Base-by-base conservation (phyloP, 1,139 yeast species). In the Candida anutae region DNA sequence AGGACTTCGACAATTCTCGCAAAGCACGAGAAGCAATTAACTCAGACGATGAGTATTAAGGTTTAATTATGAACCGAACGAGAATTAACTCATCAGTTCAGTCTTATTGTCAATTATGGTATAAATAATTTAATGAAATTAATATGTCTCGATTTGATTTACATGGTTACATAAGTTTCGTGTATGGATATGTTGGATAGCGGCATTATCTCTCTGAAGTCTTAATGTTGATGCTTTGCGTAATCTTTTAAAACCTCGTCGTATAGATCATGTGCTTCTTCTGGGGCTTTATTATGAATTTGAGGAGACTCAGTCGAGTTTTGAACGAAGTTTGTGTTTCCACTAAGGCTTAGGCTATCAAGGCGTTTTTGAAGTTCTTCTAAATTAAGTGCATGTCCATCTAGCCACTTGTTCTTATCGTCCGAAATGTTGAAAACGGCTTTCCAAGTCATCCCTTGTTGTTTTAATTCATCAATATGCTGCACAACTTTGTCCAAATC, bases 401-500 rank as follows among this genome's bases (percentile, higher is more conserved):
- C 30, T 14, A 29, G 16, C n/a, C n/a, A n/a, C n/a, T n/a, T n/a
- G n/a, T n/a, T n/a, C n/a, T n/a, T n/a, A n/a, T n/a, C n/a, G n/a
- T n/a, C n/a, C n/a, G n/a, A n/a, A n/a, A n/a, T n/a, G 28, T 60
- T 60, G 44, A 74, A 79, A 3, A 78, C 53, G 16, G 65, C 65
- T 23, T 66, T 64, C 15, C 79, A 44, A 8, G 68, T 55, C 11
- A 77, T 58, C 0, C 84, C 82, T 21, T 62, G 53, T 12, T 53
- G 51, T 38, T 72, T 74, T 35, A 78, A 54, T 12, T 53, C 52
- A 21, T 65, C 69, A 34, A 80, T 58, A 22, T 70, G 62, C 11
- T 53, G 57, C 6, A 75, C 62, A 15, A 77, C 59, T 26, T 68
- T 63, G 25, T 70, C 67, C 23, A 78, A 59, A 45, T 77, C 82